These are phyloP conservation scores for Vitis rotundifolia DNA, from an alignment of 164 flowering plant species.

Conservation along the genomic window DNA sequence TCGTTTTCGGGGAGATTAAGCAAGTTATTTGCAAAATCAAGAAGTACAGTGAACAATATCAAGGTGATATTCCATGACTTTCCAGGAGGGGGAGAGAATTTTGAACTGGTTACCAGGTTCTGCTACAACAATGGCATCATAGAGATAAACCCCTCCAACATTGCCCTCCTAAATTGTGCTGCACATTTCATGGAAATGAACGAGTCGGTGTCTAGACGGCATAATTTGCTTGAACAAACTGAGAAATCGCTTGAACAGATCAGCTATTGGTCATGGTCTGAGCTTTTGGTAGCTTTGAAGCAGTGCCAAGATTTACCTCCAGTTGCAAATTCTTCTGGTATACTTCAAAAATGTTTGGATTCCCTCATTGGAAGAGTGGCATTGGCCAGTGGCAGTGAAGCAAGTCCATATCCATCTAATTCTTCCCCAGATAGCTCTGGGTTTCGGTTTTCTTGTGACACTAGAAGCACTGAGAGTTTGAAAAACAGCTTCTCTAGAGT, in stretches of 20 bases:
- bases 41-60: conserved; percentile 11
- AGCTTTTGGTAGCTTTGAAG: conserved; percentile 48
- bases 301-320: conserved; percentile 36
- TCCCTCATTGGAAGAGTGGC: conserved; percentile 38
- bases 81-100: conserved; percentile 63
- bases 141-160: conserved; percentile 43
- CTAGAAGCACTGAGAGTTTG: conserved; percentile 50
- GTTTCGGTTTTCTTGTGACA: conserved; percentile 49
- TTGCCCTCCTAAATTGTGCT: conserved; percentile 32
- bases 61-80: conserved; percentile 64
- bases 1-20: conserved; percentile 44
- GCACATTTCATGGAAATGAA: conserved; percentile 69
- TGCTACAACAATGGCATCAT: conserved; percentile 54
- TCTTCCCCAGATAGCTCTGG: conserved; percentile 55
- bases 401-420: conserved; percentile 50
- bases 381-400: conserved; percentile 27
- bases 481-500: conserved; percentile 20
- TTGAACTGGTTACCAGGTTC: conserved; percentile 61
- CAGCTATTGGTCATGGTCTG: conserved; percentile 56
- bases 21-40: conserved; percentile 42
- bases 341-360: conserved; percentile 48
- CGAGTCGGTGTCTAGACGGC: conserved; percentile 21
- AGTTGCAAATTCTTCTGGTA: conserved; percentile 13
- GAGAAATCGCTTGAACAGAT: conserved; percentile 49
- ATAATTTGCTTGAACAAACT: conserved; percentile 43